Base-by-base conservation (phyloP, 2,329 filamentous ascomycete genomes). In the Trichophyton equinum region DNA sequence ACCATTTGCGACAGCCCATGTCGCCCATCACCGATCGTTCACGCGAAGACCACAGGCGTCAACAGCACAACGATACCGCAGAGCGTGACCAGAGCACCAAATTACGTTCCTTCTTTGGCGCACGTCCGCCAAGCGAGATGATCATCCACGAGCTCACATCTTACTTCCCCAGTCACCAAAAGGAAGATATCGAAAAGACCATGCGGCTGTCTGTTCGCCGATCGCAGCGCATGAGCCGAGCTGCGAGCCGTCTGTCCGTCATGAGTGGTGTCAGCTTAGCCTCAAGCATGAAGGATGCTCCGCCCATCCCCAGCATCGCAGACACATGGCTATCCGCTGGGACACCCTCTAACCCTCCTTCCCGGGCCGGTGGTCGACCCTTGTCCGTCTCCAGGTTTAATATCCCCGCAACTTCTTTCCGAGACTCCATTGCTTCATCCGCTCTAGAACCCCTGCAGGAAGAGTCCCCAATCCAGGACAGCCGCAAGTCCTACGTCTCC, bases 111-210 rank as follows among this genome's bases (percentile, higher is more conserved):
- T 97, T 97, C 75, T 94, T 95, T 68, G 92, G 92, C 38, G 85
- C 94, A 65, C 82, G 94, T 67, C 94, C 94, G 18, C 94, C 94
- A 1, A 97, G 92, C 76, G 94, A 99, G 77, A 83, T 99, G 71
- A 99, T 99, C 70, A 92, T 92, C 27, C 95, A 94, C 22, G 94
- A 99, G 71, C 79, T 99, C 62, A 94, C 90, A 1, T 95, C 91
- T 0, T 99, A 97, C 78, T 99, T 99, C 80, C 94, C 94, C 0
- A 91, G 95, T 69, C 92, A 97, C 68, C 85, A 91, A 57, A 86
- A 89, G 61, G 91, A 96, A 71, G 90, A 95, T 67, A 96, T 99
- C 71, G 94, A 97, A 73, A 88, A 91, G 67, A 97, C 94, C 0
- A 91, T 96, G 64, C 88, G 94, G 57, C 83, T 96, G 74, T 96